Conservation (phyloP, 2,329 filamentous ascomycete species). For the Myrmaecium sp. region DNA sequence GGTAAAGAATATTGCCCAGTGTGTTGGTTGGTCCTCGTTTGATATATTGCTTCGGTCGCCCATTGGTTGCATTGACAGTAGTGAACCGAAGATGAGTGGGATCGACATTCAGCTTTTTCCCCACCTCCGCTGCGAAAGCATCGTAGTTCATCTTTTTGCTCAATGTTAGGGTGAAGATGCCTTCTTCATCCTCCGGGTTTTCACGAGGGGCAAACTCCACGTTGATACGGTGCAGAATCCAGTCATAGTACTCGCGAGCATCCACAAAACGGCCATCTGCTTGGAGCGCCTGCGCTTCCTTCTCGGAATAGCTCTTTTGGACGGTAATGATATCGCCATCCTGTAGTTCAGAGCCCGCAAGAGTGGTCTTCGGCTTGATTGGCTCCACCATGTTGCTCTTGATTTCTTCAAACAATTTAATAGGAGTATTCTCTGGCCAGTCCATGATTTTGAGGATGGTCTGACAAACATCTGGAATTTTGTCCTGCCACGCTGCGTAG, state of each 20-base stretch:
- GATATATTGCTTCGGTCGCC: constrained; percentile 61
- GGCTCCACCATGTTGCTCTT: constrained; percentile 95
- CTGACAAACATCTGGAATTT: constrained; percentile 67
- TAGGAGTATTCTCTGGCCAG: constrained; percentile 60
- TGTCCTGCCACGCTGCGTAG: constrained; percentile 76
- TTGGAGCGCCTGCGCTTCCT: constrained; percentile 20
- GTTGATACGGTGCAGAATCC: constrained; percentile 65
- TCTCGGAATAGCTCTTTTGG: constrained; percentile 45
- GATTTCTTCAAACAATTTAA: constrained; percentile 85
- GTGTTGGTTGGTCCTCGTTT: constrained; percentile 56
- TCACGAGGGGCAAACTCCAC: constrained; percentile 64
- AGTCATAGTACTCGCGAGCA: constrained; percentile 81
- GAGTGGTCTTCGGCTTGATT: constrained; percentile 77
- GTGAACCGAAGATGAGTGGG: constrained; percentile 83
- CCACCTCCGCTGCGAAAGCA: constrained; percentile 68
- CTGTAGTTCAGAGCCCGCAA: constrained; percentile 85
- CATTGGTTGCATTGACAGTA: constrained; percentile 60
- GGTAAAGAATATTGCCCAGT: constrained; percentile 63
- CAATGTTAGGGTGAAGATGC: constrained; percentile 60
- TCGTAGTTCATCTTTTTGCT: constrained; percentile 87
- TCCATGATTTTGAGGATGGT: constrained; percentile 68
- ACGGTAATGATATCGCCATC: constrained; percentile 96
- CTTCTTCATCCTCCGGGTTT: constrained; percentile 36
- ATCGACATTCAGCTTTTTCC: constrained; percentile 56
- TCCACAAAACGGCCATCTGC: constrained; percentile 38